A percentile compares a stretch with the other conserved stretches of the same genome.
These are phyloP conservation scores for Yarrowia sp. DNA, from an alignment of 805 yeast species.

Conservation along the genomic window DNA sequence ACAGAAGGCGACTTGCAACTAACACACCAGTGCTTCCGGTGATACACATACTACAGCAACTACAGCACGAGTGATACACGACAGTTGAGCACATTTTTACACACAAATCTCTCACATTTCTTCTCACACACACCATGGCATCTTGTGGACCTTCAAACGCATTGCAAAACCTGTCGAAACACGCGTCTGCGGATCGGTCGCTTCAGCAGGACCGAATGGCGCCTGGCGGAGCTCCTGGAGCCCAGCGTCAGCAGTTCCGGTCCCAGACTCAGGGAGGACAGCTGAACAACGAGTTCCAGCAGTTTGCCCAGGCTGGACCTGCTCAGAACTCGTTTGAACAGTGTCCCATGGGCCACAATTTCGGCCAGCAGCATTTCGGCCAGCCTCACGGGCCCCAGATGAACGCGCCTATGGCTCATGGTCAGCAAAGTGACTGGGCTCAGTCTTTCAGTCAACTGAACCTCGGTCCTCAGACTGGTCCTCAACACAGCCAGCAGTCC, in stretches of 20 bases:
- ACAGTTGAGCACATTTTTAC: too few relatives aligned
- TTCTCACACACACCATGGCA: conserved; percentile 18
- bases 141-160: conserved; percentile 48
- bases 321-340: conserved; percentile 14
- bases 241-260: conserved; percentile 31
- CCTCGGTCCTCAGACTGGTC: conserved; percentile 19
- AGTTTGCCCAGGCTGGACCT: conserved; percentile 37
- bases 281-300: conserved; percentile 27
- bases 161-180: conserved; percentile 46
- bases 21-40: not conserved
- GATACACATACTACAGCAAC: not conserved
- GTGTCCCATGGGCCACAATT: not conserved
- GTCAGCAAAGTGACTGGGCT: conserved; percentile 10
- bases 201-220: conserved; percentile 40
- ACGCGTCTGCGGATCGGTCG: conserved; percentile 41
- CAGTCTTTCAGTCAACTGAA: conserved; percentile 28
- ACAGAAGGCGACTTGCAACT: not conserved
- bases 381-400: not conserved
- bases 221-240: conserved; percentile 11
- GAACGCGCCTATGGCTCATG: conserved; percentile 3
- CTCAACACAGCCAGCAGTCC: conserved; percentile 10
- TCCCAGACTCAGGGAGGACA: conserved; percentile 18
- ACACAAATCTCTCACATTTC: not conserved
- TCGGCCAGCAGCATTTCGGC: conserved; percentile 5
- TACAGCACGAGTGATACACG: not conserved